Evolutionary conservation across 495 filamentous ascomycete species (phyloP).

Genomic region (Lophiotrema nucula): DNA sequence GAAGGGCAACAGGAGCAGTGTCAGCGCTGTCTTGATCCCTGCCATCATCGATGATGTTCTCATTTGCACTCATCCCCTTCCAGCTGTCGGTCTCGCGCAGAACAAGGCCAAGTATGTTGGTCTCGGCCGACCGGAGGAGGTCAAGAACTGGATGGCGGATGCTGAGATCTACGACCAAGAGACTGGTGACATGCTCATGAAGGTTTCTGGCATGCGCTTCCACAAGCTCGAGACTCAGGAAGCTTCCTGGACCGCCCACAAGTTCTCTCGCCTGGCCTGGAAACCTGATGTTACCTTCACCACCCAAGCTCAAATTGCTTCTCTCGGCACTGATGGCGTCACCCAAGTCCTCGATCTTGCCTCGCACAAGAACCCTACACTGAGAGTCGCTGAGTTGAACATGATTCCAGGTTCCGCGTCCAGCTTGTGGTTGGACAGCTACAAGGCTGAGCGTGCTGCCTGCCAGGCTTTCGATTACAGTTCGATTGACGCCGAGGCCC

Average conservation of each 20-base stretch:
- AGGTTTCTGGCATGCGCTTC: background rate
- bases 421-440: background rate
- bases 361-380: background rate
- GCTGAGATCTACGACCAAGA: background rate
- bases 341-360: background rate
- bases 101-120: background rate
- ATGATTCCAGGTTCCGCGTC: background rate
- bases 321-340: background rate
- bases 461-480: too few species aligned
- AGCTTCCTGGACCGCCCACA: background rate
- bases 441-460: too few species aligned
- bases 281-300: background rate
- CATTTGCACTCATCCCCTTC: background rate
- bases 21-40: background rate
- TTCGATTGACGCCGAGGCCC: too few species aligned
- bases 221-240: background rate
- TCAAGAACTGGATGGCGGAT: background rate
- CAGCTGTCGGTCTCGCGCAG: background rate
- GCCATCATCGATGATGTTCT: slow-evolving; percentile 9
- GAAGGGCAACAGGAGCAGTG: background rate
- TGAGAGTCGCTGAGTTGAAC: background rate
- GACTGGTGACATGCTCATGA: background rate
- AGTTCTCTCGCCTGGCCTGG: background rate
- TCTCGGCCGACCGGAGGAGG: background rate
- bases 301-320: background rate